Conservation (phyloP, 129 eudicot genomes). For the Smallanthus sonchifolius region DNA sequence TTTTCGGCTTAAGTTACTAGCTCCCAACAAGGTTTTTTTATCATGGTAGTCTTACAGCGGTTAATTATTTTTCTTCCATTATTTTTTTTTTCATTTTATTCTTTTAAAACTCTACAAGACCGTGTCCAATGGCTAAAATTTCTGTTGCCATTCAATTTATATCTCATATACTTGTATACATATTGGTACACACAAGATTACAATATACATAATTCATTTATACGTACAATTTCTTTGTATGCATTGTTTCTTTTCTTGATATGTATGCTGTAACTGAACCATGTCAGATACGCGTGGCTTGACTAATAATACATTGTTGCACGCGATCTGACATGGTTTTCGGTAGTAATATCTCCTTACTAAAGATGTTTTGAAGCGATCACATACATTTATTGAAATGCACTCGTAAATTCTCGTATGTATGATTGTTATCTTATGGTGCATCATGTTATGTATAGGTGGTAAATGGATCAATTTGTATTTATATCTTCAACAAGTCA, state of each 20-base stretch:
- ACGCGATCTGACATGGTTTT: background rate
- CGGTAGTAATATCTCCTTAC: background rate
- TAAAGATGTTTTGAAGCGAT: background rate
- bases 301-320: background rate
- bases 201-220: background rate
- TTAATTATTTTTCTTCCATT: background rate
- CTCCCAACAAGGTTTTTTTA: conserved; percentile 10
- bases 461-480: background rate
- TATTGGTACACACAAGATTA: background rate
- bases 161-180: conserved; percentile 14
- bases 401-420: background rate
- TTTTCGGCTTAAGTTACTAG: conserved; percentile 2
- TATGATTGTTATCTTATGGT: background rate
- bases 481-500: background rate
- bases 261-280: background rate
- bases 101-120: background rate
- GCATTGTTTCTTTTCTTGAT: background rate
- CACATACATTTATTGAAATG: background rate
- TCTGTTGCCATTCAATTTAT: background rate
- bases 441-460: background rate
- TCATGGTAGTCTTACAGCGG: conserved; percentile 8
- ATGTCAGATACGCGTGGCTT: background rate
- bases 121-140: conserved; percentile 4
- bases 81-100: background rate
- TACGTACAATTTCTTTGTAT: background rate